Conservation (phyloP, 805 yeast species). For the Kluyveromyces wickerhamii region DNA sequence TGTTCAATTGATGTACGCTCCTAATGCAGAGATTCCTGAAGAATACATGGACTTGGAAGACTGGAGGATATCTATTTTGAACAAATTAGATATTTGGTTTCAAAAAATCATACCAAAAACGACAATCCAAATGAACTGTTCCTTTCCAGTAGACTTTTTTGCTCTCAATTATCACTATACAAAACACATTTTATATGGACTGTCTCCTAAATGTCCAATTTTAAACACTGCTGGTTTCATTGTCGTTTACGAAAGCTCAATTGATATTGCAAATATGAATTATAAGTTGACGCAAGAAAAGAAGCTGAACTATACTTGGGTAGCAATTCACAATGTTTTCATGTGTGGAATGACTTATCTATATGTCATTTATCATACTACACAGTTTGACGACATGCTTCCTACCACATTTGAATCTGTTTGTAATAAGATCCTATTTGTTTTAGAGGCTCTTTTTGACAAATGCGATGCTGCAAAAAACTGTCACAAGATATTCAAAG, state of each 20-base stretch:
- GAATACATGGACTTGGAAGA: slow-evolving; percentile 42
- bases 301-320: slow-evolving; percentile 82
- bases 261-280: slow-evolving; percentile 58
- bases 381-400: slow-evolving; percentile 40
- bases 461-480: slow-evolving; percentile 72
- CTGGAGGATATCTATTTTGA: slow-evolving; percentile 54
- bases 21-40: slow-evolving; percentile 60
- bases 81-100: slow-evolving; percentile 55
- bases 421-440: slow-evolving; percentile 43
- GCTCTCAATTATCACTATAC: slow-evolving; percentile 73
- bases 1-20: slow-evolving; percentile 62
- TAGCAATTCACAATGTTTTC: slow-evolving; percentile 80
- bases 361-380: slow-evolving; percentile 65
- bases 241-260: slow-evolving; percentile 54
- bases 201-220: slow-evolving; percentile 60
- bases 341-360: slow-evolving; percentile 84
- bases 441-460: slow-evolving; percentile 53
- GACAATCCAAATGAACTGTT: slow-evolving; percentile 56
- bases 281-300: slow-evolving; percentile 46
- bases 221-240: slow-evolving; percentile 46
- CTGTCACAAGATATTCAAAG: slow-evolving; percentile 65
- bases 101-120: slow-evolving; percentile 46
- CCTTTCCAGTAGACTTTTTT: slow-evolving; percentile 63
- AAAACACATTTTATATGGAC: slow-evolving; percentile 61
- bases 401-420: slow-evolving; percentile 43